These are phyloP conservation scores for Colletotrichum kahawae DNA, from an alignment of 2,329 filamentous ascomycete genomes.

Conservation along the genomic window DNA sequence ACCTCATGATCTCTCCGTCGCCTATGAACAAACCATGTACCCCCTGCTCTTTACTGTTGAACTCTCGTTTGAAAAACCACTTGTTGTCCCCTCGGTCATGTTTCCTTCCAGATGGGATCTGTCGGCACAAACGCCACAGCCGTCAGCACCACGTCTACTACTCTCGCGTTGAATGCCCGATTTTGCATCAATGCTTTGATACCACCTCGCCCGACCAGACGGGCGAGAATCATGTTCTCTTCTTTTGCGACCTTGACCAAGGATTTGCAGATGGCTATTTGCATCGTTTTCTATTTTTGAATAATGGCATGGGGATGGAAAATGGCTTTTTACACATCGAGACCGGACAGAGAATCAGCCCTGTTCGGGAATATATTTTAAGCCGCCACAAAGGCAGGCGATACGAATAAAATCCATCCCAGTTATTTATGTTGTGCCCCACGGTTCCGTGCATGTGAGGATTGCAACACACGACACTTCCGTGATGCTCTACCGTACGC, in stretches of 20 bases:
- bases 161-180: background rate
- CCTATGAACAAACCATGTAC: constrained; percentile 6
- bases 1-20: constrained; percentile 6
- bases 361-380: background rate
- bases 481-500: background rate
- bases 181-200: constrained; percentile 13
- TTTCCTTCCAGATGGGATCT: background rate
- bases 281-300: background rate
- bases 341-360: background rate
- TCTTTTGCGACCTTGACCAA: background rate
- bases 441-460: background rate
- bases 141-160: background rate
- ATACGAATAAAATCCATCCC: background rate
- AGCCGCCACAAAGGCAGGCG: background rate
- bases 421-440: background rate
- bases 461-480: background rate
- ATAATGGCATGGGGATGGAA: constrained; percentile 1
- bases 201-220: constrained; percentile 10
- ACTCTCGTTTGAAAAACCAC: background rate
- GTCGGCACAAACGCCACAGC: background rate
- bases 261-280: background rate
- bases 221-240: constrained; percentile 12
- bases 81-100: background rate
- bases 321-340: background rate
- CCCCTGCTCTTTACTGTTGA: background rate